Conservation (phyloP, 2,329 filamentous ascomycete species). For the Monosporascus sp. region DNA sequence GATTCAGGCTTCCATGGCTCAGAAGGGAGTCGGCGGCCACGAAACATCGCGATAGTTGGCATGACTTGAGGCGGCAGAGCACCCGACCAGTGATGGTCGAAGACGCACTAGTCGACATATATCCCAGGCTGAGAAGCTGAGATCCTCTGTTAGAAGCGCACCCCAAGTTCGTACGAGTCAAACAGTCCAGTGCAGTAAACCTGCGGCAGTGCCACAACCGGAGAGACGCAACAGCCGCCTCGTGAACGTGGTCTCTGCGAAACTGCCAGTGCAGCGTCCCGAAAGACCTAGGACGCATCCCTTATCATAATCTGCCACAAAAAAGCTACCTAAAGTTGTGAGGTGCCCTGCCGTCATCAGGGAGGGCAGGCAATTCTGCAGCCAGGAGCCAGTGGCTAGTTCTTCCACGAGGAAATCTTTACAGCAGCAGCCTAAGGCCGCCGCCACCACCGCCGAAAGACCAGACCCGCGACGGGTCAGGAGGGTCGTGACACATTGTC, state of each 20-base stretch:
- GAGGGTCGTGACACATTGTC: too few relatives aligned
- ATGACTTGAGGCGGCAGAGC: constrained; percentile 4
- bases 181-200: background rate
- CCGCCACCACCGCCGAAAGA: background rate
- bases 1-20: constrained; percentile 20
- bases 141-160: background rate
- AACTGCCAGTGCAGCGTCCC: background rate
- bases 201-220: background rate
- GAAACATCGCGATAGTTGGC: constrained; percentile 1
- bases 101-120: constrained; percentile 5
- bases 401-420: background rate
- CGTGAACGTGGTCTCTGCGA: background rate
- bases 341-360: too few relatives aligned
- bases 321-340: background rate
- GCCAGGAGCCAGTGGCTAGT: background rate
- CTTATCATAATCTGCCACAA: background rate
- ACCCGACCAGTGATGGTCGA: constrained; percentile 3
- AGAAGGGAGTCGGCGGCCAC: constrained; percentile 11
- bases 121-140: background rate
- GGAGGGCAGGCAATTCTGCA: background rate
- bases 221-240: background rate
- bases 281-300: background rate
- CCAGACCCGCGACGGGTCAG: background rate
- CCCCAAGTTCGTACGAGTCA: background rate
- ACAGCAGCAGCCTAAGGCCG: background rate